These are phyloP conservation scores for Fusarium goolgardi DNA, from an alignment of 2,329 filamentous ascomycete species.

Conservation along the genomic window DNA sequence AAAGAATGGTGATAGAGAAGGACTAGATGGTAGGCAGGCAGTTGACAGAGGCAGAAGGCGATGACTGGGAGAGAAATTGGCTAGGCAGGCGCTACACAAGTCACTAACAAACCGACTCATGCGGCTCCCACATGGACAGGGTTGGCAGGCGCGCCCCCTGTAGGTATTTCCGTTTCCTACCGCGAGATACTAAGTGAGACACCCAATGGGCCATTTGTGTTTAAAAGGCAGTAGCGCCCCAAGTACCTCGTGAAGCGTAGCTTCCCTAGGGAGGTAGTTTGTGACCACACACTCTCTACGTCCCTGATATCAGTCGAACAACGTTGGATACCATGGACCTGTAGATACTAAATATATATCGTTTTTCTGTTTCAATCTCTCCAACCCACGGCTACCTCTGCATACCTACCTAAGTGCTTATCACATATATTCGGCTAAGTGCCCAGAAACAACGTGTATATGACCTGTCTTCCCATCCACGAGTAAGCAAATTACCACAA, in stretches of 20 bases:
- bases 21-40: neutral
- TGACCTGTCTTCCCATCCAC: neutral
- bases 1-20: neutral
- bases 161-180: neutral
- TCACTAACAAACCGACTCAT: neutral
- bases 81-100: neutral
- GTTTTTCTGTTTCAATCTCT: neutral
- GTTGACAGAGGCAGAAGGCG: neutral
- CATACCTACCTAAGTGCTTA: neutral
- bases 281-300: too few relatives aligned
- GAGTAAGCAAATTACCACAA: neutral
- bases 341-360: neutral
- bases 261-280: neutral
- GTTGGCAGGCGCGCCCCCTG: neutral
- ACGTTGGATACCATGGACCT: neutral
- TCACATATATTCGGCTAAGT: neutral
- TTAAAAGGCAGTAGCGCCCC: too few relatives aligned
- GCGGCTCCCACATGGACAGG: neutral
- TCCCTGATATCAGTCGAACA: neutral
- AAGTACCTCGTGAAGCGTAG: neutral
- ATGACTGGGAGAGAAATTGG: neutral
- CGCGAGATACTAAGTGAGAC: neutral
- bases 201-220: neutral
- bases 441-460: neutral
- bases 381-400: neutral